Conservation (phyloP, 2,329 filamentous ascomycete species). For the Colletotrichum musae region DNA sequence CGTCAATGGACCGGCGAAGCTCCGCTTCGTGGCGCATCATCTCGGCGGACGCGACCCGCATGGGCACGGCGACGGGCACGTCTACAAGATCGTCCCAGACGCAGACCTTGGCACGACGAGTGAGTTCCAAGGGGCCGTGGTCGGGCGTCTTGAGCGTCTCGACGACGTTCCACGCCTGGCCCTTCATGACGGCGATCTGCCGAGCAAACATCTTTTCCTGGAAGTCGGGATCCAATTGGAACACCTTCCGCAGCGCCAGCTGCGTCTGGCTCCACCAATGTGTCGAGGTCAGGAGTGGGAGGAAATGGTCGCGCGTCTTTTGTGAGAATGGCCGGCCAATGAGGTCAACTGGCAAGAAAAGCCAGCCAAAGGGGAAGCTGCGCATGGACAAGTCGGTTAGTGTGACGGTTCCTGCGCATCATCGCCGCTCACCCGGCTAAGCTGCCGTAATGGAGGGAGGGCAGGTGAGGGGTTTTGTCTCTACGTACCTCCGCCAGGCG, state of each 20-base stretch:
- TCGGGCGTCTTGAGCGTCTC: constrained; percentile 95
- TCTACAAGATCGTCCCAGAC: constrained; percentile 99
- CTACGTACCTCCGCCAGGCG: constrained; percentile 75
- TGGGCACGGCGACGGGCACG: constrained; percentile 92
- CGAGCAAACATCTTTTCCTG: constrained; percentile 99
- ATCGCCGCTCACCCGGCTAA: not conserved
- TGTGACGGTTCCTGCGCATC: not conserved
- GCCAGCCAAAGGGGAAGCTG: constrained; percentile 98
- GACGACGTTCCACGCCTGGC: constrained; percentile 98
- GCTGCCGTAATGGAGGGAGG: not conserved
- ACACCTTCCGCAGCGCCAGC: constrained; percentile 85
- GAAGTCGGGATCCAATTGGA: constrained; percentile 94
- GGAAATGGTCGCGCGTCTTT: constrained; percentile 92
- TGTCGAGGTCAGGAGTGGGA: constrained; percentile 94
- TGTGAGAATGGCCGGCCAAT: constrained; percentile 97
- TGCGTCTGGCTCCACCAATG: constrained; percentile 98
- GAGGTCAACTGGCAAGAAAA: constrained; percentile 95
- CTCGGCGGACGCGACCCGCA: constrained; percentile 88
- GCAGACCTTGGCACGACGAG: constrained; percentile 89
- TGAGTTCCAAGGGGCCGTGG: constrained; percentile 94
- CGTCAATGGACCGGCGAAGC: constrained; percentile 69
- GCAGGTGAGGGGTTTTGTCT: not conserved
- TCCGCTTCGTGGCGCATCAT: constrained; percentile 69
- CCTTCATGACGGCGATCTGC: constrained; percentile 99
- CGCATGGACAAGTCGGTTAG: constrained; percentile 14